phyloP scores from a whole-genome alignment of 495 filamentous ascomycete species.

The Lindgomyces ingoldianus region DNA sequence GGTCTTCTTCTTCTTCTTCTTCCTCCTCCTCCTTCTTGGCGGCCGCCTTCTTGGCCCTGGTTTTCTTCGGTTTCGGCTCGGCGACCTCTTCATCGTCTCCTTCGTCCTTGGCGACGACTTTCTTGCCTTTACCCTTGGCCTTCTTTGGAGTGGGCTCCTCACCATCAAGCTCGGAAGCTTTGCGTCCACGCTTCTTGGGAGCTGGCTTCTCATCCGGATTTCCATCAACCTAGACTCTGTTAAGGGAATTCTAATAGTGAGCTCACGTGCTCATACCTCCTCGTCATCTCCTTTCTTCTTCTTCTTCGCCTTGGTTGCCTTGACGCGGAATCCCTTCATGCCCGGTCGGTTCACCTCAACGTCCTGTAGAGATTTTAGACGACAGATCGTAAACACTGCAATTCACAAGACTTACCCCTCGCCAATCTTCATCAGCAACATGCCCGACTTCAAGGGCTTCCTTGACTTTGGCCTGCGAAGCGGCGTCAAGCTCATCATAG shows the following conservation, averaged over 20 bases:
- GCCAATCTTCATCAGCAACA: conserved; percentile 76
- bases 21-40: conserved; percentile 30
- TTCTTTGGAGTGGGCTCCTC: conserved; percentile 42
- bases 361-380: conserved; percentile 53
- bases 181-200: conserved; percentile 8
- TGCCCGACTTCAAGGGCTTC: conserved; percentile 67
- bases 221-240: too few species aligned
- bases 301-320: conserved; percentile 51
- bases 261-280: conserved; percentile 13
- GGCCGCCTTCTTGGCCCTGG: conserved; percentile 27
- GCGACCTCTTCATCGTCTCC: conserved; percentile 41
- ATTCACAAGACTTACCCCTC: conserved; percentile 58
- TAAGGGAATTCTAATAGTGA: too few species aligned
- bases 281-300: conserved; percentile 37
- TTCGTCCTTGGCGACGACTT: conserved; percentile 41
- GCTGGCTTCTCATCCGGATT: conserved; percentile 17
- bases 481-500: conserved; percentile 66
- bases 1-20: conserved; percentile 6
- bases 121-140: conserved; percentile 34
- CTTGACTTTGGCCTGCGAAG: conserved; percentile 62
- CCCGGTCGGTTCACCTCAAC: conserved; percentile 68
- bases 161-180: conserved; percentile 29
- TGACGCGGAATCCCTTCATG: conserved; percentile 58
- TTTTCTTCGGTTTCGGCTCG: conserved; percentile 34
- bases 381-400: neutral